Conservation (phyloP, 1,284 basidiomycete genomes). For the Anthracocystis walkeri region DNA sequence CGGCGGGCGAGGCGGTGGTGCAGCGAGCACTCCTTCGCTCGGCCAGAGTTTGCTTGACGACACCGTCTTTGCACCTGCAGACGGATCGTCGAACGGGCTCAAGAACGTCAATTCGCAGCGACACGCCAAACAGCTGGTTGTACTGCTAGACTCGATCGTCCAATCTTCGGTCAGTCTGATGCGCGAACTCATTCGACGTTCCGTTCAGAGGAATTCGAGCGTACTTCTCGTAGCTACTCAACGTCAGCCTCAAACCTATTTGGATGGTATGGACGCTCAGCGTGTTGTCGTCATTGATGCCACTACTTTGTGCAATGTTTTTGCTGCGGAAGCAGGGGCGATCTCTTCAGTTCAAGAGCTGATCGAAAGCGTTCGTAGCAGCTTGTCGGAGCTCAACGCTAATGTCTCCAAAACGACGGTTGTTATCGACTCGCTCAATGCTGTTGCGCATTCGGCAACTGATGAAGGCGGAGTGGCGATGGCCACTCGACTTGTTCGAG, state of each 20-base stretch:
- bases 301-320: conserved; percentile 21
- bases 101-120: conserved; percentile 37
- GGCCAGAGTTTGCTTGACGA: conserved; percentile 42
- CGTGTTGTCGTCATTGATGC: conserved; percentile 31
- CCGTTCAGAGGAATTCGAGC: conserved; percentile 20
- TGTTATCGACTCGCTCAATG: conserved; percentile 58
- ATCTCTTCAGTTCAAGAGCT: conserved; percentile 16
- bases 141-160: conserved; percentile 56
- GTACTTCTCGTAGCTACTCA: conserved; percentile 34
- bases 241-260: conserved; percentile 29
- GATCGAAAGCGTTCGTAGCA: conserved; percentile 5
- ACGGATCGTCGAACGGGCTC: conserved; percentile 19
- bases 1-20: conserved; percentile 2
- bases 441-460: conserved; percentile 24
- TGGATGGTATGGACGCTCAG: conserved; percentile 17
- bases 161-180: conserved; percentile 47
- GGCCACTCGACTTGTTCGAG: conserved; percentile 29
- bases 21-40: conserved; percentile 46
- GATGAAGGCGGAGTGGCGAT: conserved; percentile 11
- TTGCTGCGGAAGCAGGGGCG: conserved; percentile 7
- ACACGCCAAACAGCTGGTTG: conserved; percentile 54
- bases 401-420: conserved; percentile 34
- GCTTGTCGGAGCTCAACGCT: conserved; percentile 9
- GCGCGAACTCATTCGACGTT: conserved; percentile 48
- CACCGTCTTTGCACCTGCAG: conserved; percentile 28